These are phyloP conservation scores for Coemansia guatemalensis DNA, from an alignment of 192 early-diverging fungal species.

Conservation along the genomic window DNA sequence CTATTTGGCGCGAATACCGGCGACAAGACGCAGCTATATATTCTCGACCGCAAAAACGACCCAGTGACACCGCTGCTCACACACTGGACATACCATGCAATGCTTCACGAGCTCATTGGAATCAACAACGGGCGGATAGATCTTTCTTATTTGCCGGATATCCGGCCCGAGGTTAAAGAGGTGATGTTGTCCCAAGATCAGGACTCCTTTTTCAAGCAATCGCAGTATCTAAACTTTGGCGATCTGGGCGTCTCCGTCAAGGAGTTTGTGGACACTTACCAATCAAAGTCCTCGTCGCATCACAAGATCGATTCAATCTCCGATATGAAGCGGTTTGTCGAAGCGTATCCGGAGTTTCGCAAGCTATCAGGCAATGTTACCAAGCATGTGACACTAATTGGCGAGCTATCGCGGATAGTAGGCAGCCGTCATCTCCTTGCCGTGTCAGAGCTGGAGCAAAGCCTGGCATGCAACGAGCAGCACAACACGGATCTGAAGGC, in stretches of 20 bases:
- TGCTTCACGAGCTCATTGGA: conserved; percentile 95
- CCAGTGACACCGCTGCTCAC: conserved; percentile 91
- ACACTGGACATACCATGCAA: conserved; percentile 99
- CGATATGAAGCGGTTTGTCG: conserved; percentile 99
- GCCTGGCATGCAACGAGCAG: conserved; percentile 83
- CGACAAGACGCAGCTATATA: conserved; percentile 81
- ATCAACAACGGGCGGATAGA: conserved; percentile 92
- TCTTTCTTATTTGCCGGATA: conserved; percentile 77
- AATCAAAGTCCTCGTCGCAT: conserved; percentile 85
- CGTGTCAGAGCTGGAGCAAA: conserved; percentile 93
- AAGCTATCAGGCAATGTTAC: conserved; percentile 96
- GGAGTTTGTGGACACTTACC: conserved; percentile 91
- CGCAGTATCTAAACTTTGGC: conserved; percentile 91
- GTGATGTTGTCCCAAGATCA: conserved; percentile 89
- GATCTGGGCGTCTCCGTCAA: conserved; percentile 95
- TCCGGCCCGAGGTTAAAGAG: conserved; percentile 85
- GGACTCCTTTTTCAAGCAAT: conserved; percentile 89
- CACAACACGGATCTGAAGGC: conserved; percentile 85
- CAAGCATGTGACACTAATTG: conserved; percentile 97
- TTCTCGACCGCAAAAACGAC: conserved; percentile 94
- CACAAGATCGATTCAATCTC: conserved; percentile 92
- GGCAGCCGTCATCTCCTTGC: conserved; percentile 73
- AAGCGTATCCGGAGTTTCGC: conserved; percentile 97
- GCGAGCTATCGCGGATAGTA: conserved; percentile 88
- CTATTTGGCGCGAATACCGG: conserved; percentile 48